Evolutionary conservation across 2,329 filamentous ascomycete species (phyloP), one percentile per base, ranked within the genome.

Genomic region (Penicillium thymicola): DNA sequence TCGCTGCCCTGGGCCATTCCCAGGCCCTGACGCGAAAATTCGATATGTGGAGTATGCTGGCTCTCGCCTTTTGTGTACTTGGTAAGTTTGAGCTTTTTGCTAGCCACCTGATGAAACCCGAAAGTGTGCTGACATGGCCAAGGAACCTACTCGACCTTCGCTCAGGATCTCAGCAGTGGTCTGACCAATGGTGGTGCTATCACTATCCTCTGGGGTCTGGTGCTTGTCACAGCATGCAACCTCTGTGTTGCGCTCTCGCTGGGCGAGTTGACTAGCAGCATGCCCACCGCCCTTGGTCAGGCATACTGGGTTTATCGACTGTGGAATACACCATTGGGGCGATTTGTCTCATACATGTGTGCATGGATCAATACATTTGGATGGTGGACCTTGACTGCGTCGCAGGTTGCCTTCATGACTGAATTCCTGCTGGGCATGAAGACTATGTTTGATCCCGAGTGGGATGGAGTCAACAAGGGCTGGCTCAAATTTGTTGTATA

Each of bases 351-450:
- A 1, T 85, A 85, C 63, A 76, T 85, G 70, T 83, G 81, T 60
- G 82, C 82, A 2, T 85, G 81, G 81, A 82, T 84, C 64, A 85
- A 85, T 67, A 82, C 78, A 0, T 84, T 84, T 56, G 82, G 82
- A 13, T 85, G 82, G 82, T 83, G 81, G 76, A 79, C 81, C 0
- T 67, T 85, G 55, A 80, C 79, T 0, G 82, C 82, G 0, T 83
- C 80, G 1, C 79, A 82, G 57, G 75, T 80, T 25, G 82, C 81
- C 13, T 85, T 85, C 63, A 84, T 85, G 81, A 79, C 80, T 3
- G 76, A 83, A 61, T 83, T 85, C 48, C 72, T 84, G 54, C 71
- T 85, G 6, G 78, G 79, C n/a, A 81, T 85, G 75, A 82, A 82
- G 69, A 70, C 79, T 30, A 75, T 84, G 69, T 84, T 82, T 61